A percentile compares a stretch with the other conserved stretches of the same genome.
These are phyloP conservation scores for Manihot esculenta DNA, from an alignment of 441 rosid genomes.

Conservation along the genomic window DNA sequence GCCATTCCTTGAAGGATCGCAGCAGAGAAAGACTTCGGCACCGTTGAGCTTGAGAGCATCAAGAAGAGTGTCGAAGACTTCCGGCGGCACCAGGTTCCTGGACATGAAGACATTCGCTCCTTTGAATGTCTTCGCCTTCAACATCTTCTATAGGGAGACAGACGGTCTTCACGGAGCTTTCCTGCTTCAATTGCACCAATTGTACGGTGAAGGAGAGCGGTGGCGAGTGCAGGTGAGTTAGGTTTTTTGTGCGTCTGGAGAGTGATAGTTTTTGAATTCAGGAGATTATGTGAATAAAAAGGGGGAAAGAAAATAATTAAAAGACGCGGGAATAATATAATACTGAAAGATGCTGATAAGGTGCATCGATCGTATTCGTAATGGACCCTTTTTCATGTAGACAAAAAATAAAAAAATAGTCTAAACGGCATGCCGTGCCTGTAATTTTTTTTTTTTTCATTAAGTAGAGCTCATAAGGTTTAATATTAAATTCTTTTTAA, in stretches of 20 bases:
- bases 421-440: too few relatives aligned
- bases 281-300: not conserved
- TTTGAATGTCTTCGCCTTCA: slow-evolving; percentile 64
- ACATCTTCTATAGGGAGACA: slow-evolving; percentile 30
- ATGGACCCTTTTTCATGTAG: too few relatives aligned
- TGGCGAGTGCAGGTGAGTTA: not conserved
- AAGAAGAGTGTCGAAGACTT: slow-evolving; percentile 78
- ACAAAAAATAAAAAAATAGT: too few relatives aligned
- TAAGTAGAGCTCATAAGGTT: too few relatives aligned
- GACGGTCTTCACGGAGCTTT: not conserved
- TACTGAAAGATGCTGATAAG: not conserved
- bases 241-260: not conserved
- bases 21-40: slow-evolving; percentile 84
- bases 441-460: too few relatives aligned
- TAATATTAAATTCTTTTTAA: too few relatives aligned
- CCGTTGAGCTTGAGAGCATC: slow-evolving; percentile 87
- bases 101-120: slow-evolving; percentile 85
- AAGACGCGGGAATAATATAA: slow-evolving; percentile 6
- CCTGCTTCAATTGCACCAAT: not conserved
- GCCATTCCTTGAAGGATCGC: slow-evolving; percentile 85
- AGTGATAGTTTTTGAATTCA: not conserved
- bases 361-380: too few relatives aligned
- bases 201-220: too few relatives aligned
- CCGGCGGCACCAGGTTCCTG: slow-evolving; percentile 85
- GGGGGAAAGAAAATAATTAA: too few relatives aligned